Evolutionary conservation across 768 basidiomycete species (phyloP), one percentile per base, ranked within the genome.

Genomic region (Cyclocybe cylindracea): DNA sequence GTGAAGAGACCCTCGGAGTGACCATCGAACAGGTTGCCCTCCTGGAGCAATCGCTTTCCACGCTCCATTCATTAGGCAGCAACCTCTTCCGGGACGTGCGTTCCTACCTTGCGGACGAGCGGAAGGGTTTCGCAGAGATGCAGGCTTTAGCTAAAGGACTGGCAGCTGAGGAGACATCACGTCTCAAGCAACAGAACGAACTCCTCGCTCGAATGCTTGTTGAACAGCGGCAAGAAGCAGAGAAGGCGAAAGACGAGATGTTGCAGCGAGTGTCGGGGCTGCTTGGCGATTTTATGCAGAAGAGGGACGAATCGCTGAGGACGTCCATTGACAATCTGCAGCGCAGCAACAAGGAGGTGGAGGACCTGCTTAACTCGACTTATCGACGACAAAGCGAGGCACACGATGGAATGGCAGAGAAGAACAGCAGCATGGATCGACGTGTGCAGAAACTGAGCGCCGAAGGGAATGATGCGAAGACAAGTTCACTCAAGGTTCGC

Each of bases 231-330:
- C 63, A 66, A 10, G 86, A 83, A 53, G 79, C 87, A 0, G 83
- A 86, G 19, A 80, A 77, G 44, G 82, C 88, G 1, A 87, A 84
- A 52, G 83, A 85, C 38, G 87, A 89, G 37, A 66, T 96, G 10
- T 67, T 94, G n/a, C 79, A 86, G 38, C 86, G 85, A 36, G 77
- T 96, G 44, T 87, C 89, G 1, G 74, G 75, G 3, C 74, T 94
- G 57, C 70, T 97, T 2, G 83, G 80, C 9, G 85, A 81, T 24
- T 95, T 88, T 66, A 78, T 85, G 31, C 69, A 78, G 39, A 78
- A 85, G 42, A 82, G 89, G 29, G 87, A 94, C 62, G 73, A 76
- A 11, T 82, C 81, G 14, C 70, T 94, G 46, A 76, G 78, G 37
- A 80, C 83, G 24, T 78, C 83, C 1, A 74, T 91, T 45, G 71